These are phyloP conservation scores for Extremus antarcticus DNA, from an alignment of 495 filamentous ascomycete species.

Conservation along the genomic window DNA sequence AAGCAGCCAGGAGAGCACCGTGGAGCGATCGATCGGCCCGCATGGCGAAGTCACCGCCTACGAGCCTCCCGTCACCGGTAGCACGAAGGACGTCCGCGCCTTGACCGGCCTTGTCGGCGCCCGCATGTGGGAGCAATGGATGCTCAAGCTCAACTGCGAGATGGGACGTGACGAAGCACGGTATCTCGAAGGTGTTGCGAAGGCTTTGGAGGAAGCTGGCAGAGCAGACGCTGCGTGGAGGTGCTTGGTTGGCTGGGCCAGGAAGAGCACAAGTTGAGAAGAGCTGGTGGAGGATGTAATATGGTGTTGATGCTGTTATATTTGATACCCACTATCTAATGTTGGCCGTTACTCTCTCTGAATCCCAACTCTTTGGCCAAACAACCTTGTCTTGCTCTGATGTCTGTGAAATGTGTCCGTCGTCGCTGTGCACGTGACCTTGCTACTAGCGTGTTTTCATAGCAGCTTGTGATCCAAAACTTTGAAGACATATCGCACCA, in stretches of 20 bases:
- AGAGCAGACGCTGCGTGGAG: slow-evolving; percentile 73
- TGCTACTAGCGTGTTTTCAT: neutral
- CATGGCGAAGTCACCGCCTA: slow-evolving; percentile 18
- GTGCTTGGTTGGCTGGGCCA: slow-evolving; percentile 75
- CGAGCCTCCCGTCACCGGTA: slow-evolving; percentile 13
- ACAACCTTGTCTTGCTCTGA: too few relatives aligned
- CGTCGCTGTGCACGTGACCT: neutral
- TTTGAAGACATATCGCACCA: neutral
- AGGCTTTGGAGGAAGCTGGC: slow-evolving; percentile 75
- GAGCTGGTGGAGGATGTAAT: neutral
- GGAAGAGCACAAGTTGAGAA: slow-evolving; percentile 43
- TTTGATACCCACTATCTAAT: neutral
- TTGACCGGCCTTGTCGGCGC: slow-evolving; percentile 73
- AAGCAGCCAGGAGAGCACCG: slow-evolving; percentile 4
- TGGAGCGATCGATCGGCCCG: slow-evolving; percentile 13
- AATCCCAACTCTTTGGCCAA: neutral
- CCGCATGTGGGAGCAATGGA: slow-evolving; percentile 96
- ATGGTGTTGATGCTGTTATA: neutral
- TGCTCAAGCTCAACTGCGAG: slow-evolving; percentile 75
- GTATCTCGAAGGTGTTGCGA: slow-evolving; percentile 63
- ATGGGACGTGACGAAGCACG: slow-evolving; percentile 56
- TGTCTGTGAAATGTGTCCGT: too few relatives aligned
- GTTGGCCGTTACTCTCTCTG: neutral
- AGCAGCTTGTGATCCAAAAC: neutral
- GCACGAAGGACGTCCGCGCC: slow-evolving; percentile 17